Percentiles rank a stretch among this genome's conserved stretches.
Conservation (phyloP, 306 rosid genomes). For the Acacia confusa region DNA sequence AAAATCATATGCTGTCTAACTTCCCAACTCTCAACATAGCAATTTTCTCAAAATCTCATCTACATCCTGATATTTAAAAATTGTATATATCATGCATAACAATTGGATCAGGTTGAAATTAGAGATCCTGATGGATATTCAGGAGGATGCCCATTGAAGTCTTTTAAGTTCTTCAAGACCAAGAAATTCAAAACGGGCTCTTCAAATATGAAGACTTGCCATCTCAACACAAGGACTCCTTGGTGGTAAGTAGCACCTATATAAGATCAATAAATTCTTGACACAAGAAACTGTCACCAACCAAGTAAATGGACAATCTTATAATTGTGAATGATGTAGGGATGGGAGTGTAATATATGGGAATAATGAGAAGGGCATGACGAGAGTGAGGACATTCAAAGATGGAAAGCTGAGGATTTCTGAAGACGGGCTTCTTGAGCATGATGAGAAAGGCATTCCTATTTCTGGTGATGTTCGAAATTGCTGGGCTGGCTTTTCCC, state of each 20-base stretch:
- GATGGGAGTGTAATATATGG: slow-evolving; percentile 85
- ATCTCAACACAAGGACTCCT: slow-evolving; percentile 66
- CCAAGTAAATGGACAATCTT: not conserved
- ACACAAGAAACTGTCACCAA: not conserved
- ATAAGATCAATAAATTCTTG: not conserved
- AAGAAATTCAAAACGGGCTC: slow-evolving; percentile 48
- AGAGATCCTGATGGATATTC: slow-evolving; percentile 51
- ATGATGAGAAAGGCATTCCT: slow-evolving; percentile 66
- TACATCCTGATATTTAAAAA: not conserved
- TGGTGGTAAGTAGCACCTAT: slow-evolving; percentile 69
- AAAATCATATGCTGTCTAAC: not conserved
- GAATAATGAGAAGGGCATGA: slow-evolving; percentile 53
- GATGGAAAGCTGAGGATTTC: slow-evolving; percentile 69
- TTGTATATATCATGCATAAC: not conserved
- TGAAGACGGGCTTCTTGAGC: slow-evolving; percentile 64
- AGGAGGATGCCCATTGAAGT: slow-evolving; percentile 65
- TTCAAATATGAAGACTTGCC: slow-evolving; percentile 37
- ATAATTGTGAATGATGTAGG: slow-evolving; percentile 44
- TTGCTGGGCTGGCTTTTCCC: slow-evolving; percentile 74
- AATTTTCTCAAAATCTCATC: not conserved
- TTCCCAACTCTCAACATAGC: not conserved
- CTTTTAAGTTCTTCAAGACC: slow-evolving; percentile 69
- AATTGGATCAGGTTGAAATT: slow-evolving; percentile 52
- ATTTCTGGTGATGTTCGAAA: slow-evolving; percentile 77
- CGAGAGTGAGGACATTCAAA: slow-evolving; percentile 62